Conservation (phyloP, 345 rosid species). For the Salix brachista region DNA sequence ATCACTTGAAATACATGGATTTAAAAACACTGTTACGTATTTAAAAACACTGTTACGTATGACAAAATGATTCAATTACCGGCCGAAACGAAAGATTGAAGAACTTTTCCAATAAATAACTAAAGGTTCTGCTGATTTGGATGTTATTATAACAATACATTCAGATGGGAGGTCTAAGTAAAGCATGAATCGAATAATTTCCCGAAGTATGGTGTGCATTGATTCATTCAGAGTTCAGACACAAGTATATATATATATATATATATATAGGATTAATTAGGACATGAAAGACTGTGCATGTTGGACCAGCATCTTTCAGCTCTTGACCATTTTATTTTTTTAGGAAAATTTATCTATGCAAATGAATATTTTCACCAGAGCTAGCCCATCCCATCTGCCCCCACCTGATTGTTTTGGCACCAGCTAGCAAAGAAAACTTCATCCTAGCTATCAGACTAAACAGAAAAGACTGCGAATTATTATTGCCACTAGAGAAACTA, state of each 20-base stretch:
- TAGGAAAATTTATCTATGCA: background rate
- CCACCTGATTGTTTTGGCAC: background rate
- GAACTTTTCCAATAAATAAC: too few relatives aligned
- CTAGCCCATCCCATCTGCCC: background rate
- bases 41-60: too few relatives aligned
- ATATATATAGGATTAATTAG: background rate
- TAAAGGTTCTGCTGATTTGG: background rate
- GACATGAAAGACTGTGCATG: background rate
- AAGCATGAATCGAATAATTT: too few relatives aligned
- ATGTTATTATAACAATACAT: too few relatives aligned
- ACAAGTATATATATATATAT: background rate
- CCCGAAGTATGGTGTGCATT: background rate
- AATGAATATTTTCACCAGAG: background rate
- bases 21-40: too few relatives aligned
- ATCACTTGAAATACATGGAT: too few relatives aligned
- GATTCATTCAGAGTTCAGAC: background rate
- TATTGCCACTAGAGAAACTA: slow-evolving; percentile 23
- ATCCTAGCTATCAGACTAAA: background rate
- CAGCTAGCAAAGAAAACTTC: background rate
- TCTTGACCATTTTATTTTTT: background rate
- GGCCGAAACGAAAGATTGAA: background rate
- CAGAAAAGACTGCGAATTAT: slow-evolving; percentile 14
- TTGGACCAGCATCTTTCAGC: background rate
- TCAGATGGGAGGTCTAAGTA: background rate
- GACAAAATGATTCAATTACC: too few relatives aligned